A percentile compares a stretch with the other conserved stretches of the same genome.
phyloP scores from a whole-genome alignment of 352 stramenopile genomes.

The Thalassiosira sp. region DNA sequence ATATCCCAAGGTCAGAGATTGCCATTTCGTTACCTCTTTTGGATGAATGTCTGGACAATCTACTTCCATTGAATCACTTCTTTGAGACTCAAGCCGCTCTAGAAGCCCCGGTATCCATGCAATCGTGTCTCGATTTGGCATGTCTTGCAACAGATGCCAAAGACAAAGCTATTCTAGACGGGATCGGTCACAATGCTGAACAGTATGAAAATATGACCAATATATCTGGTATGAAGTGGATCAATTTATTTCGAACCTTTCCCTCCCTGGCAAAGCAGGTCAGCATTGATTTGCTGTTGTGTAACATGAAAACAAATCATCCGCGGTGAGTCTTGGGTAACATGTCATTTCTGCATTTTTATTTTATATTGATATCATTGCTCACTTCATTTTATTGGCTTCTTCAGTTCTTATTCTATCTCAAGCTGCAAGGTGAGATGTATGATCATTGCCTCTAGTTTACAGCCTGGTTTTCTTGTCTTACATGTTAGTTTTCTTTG shows the following conservation, averaged over 20 bases:
- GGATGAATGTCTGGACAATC: conserved; percentile 1
- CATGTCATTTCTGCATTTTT: background rate
- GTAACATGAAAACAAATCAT: conserved; percentile 44
- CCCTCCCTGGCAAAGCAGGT: conserved; percentile 36
- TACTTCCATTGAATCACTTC: conserved; percentile 25
- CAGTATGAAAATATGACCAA: conserved; percentile 33
- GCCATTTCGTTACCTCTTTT: conserved; percentile 20
- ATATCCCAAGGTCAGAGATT: conserved; percentile 39
- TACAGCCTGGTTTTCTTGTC: background rate
- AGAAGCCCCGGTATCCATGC: conserved; percentile 27
- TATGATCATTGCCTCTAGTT: background rate
- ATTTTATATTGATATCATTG: background rate
- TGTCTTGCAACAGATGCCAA: conserved; percentile 19
- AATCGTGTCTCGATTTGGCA: conserved; percentile 25
- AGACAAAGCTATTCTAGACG: conserved; percentile 22
- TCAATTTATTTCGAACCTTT: conserved; percentile 36
- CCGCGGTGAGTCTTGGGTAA: background rate
- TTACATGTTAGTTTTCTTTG: background rate
- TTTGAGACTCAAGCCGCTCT: conserved; percentile 37
- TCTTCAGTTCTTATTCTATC: conserved; percentile 29
- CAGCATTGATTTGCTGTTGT: conserved; percentile 24
- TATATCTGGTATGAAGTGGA: conserved; percentile 35
- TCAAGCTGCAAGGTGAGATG: conserved; percentile 27
- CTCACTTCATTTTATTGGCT: background rate
- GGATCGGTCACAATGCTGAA: conserved; percentile 15